phyloP scores from a whole-genome alignment of 345 rosid species.

The Boechera stricta region DNA sequence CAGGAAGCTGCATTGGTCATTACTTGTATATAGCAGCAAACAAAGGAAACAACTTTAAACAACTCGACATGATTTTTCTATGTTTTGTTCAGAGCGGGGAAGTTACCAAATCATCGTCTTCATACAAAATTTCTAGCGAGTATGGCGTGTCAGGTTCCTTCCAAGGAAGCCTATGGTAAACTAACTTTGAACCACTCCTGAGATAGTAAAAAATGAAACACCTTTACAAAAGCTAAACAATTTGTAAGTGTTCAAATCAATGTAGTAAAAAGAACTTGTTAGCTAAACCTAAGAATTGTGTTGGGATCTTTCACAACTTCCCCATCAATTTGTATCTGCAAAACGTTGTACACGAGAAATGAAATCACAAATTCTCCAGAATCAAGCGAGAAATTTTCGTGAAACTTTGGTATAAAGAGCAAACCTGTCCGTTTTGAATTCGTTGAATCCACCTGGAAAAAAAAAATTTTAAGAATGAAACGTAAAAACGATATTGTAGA shows the following conservation, averaged over 20 bases:
- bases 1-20: not conserved
- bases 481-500: not conserved
- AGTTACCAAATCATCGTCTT: constrained; percentile 77
- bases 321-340: constrained; percentile 71
- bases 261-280: not conserved
- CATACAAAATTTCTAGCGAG: constrained; percentile 60
- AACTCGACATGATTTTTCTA: not conserved
- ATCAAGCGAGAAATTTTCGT: not conserved
- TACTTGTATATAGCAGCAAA: constrained; percentile 4
- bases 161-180: constrained; percentile 91
- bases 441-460: constrained; percentile 82
- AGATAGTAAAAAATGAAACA: constrained; percentile 9
- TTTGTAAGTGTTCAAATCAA: not conserved
- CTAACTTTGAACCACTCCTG: constrained; percentile 67
- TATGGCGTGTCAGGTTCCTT: constrained; percentile 76
- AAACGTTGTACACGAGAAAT: not conserved
- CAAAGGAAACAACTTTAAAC: not conserved
- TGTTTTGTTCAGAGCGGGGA: constrained; percentile 11
- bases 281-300: constrained; percentile 57
- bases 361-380: not conserved
- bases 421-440: constrained; percentile 82
- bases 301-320: constrained; percentile 61
- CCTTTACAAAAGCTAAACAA: constrained; percentile 16
- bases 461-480: constrained; percentile 3
- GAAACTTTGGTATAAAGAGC: not conserved